These are phyloP conservation scores for Globisporangium mamillatum DNA, from an alignment of 352 stramenopile species.

Conservation along the genomic window DNA sequence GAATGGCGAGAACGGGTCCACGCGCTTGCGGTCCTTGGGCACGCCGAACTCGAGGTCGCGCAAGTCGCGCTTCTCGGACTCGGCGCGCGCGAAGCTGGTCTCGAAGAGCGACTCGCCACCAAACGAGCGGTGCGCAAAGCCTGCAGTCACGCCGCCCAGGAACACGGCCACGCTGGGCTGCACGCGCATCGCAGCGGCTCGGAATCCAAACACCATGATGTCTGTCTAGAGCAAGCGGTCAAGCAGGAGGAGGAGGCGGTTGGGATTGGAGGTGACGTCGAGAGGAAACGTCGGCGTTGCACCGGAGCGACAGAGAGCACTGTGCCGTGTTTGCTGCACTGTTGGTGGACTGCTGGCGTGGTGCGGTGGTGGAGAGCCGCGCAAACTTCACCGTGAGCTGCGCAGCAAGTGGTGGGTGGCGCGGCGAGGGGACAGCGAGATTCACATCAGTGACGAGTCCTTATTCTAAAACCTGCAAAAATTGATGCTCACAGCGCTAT, in stretches of 20 bases:
- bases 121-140: constrained; percentile 39
- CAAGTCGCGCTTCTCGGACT: constrained; percentile 73
- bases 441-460: not conserved
- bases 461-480: not conserved
- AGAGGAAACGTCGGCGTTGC: constrained; percentile 11
- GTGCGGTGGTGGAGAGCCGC: constrained; percentile 13
- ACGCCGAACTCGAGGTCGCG: constrained; percentile 86
- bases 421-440: not conserved
- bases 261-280: not conserved
- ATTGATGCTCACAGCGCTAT: not conserved
- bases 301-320: not conserved
- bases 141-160: constrained; percentile 45
- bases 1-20: constrained; percentile 87
- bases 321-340: constrained; percentile 1
- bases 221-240: not conserved
- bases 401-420: not conserved
- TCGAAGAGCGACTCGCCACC: constrained; percentile 16
- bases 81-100: constrained; percentile 26
- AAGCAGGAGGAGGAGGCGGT: not conserved
- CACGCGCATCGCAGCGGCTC: constrained; percentile 37
- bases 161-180: constrained; percentile 52
- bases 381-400: constrained; percentile 1
- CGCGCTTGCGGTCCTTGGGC: constrained; percentile 83
- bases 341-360: constrained; percentile 1
- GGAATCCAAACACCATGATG: constrained; percentile 66